Conservation (phyloP, 176 grass and related monocot genomes). For the Ampelocalamus luodianensis region DNA sequence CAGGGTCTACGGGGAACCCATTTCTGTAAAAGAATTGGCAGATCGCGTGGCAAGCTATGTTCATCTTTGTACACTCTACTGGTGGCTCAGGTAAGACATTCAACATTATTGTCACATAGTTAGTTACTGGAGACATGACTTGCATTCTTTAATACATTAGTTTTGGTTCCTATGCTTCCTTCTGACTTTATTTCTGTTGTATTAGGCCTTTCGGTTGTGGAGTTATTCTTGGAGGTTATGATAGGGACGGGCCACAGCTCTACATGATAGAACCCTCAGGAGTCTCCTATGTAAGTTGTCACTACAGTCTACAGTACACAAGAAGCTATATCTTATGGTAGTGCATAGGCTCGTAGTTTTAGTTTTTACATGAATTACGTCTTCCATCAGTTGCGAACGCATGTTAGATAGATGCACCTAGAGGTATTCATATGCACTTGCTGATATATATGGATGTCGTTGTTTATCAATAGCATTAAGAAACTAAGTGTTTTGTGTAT, state of each 20-base stretch:
- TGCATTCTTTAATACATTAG: conserved; percentile 24
- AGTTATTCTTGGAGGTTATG: conserved; percentile 95
- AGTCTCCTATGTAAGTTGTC: conserved; percentile 65
- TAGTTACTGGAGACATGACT: conserved; percentile 21
- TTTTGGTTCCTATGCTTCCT: neutral
- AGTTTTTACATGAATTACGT: neutral
- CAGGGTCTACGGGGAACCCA: conserved; percentile 82
- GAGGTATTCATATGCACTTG: neutral
- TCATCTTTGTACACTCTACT: conserved; percentile 90
- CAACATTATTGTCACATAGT: neutral
- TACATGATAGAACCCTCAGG: conserved; percentile 83
- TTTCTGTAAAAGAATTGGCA: conserved; percentile 84
- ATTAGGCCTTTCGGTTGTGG: conserved; percentile 73
- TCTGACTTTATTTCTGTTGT: conserved; percentile 26
- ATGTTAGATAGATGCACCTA: neutral
- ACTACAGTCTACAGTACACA: neutral
- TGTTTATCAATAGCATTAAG: neutral
- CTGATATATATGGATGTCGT: neutral
- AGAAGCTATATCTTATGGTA: neutral
- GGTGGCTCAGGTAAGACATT: conserved; percentile 78
- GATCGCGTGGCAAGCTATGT: conserved; percentile 84
- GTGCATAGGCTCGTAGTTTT: conserved; percentile 9
- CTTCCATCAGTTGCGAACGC: neutral
- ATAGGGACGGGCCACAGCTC: conserved; percentile 90
- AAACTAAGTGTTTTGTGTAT: neutral